Percentiles rank a stretch among this genome's conserved stretches.
Evolutionary conservation across 768 basidiomycete species (phyloP).

Genomic region (Collybia sordida): DNA sequence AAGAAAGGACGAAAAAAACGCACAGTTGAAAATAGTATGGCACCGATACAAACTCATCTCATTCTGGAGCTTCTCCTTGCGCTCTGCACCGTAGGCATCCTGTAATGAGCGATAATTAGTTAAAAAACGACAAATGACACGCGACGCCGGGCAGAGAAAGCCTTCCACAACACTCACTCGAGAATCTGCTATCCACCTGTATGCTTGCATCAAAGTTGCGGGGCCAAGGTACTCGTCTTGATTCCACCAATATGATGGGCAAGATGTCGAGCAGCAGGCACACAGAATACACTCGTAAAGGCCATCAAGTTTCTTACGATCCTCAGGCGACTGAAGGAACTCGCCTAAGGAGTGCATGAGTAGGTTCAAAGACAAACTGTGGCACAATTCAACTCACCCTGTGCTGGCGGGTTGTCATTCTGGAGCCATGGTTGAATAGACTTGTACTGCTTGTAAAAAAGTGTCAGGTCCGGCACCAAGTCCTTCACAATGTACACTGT

Average conservation of each 20-base stretch:
- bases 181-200: slow-evolving; percentile 98
- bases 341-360: slow-evolving; percentile 44
- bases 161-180: slow-evolving; percentile 48
- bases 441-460: slow-evolving; percentile 99
- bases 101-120: slow-evolving; percentile 21
- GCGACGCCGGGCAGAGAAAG: no score
- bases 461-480: slow-evolving; percentile 88
- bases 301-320: slow-evolving; percentile 93
- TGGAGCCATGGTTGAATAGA: slow-evolving; percentile 96
- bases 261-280: slow-evolving; percentile 96
- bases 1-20: slow-evolving; percentile 18
- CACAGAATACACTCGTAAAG: slow-evolving; percentile 98
- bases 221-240: slow-evolving; percentile 98
- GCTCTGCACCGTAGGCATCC: slow-evolving; percentile 76
- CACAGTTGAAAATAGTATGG: slow-evolving; percentile 98
- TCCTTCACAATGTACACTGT: slow-evolving; percentile 99
- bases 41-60: slow-evolving; percentile 96
- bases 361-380: neutral
- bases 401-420: slow-evolving; percentile 86
- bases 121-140: slow-evolving; percentile 8
- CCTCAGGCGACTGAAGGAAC: slow-evolving; percentile 86
- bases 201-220: slow-evolving; percentile 94
- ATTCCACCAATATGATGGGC: slow-evolving; percentile 99
- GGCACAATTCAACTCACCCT: slow-evolving; percentile 31
- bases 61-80: slow-evolving; percentile 93